Evolutionary conservation across 345 rosid genomes (phyloP).

Genomic region (Sisymbrium irio): DNA sequence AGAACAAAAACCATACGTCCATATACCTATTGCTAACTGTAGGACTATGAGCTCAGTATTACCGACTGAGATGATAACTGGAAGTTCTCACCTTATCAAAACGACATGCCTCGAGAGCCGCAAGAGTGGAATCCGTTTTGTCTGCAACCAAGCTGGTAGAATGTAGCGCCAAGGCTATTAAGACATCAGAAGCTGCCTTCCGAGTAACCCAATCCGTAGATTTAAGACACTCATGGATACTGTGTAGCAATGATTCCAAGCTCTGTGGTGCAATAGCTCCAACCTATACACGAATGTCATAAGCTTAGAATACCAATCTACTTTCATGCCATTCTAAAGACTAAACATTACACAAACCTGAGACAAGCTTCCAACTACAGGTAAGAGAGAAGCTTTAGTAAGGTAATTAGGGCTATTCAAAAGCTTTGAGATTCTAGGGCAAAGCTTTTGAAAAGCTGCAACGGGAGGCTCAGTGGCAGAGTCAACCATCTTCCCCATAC

Average conservation of each 20-base stretch:
- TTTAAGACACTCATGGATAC: constrained; percentile 79
- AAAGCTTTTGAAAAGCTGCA: constrained; percentile 70
- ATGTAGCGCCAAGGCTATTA: constrained; percentile 72
- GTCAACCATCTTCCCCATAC: constrained; percentile 91
- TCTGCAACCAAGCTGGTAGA: constrained; percentile 70
- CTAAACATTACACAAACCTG: constrained; percentile 56
- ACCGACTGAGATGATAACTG: background rate
- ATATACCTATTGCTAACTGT: background rate
- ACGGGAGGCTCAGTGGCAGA: constrained; percentile 54
- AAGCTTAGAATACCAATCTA: no score
- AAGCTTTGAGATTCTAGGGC: constrained; percentile 80
- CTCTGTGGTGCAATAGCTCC: constrained; percentile 89
- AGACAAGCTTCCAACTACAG: constrained; percentile 68
- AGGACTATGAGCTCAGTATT: background rate
- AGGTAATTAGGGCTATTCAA: constrained; percentile 72
- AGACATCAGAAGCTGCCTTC: constrained; percentile 87
- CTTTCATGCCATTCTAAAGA: background rate
- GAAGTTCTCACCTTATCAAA: constrained; percentile 75
- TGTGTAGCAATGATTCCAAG: constrained; percentile 68
- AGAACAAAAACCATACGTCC: background rate
- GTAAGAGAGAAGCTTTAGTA: constrained; percentile 74
- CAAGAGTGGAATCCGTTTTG: constrained; percentile 59
- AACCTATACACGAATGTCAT: constrained; percentile 56
- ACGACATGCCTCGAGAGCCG: constrained; percentile 76
- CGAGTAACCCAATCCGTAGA: constrained; percentile 94